A percentile compares a stretch with the other conserved stretches of the same genome.
Evolutionary conservation across 2,329 filamentous ascomycete species (phyloP).

Genomic region (Hyphodiscus sp.): DNA sequence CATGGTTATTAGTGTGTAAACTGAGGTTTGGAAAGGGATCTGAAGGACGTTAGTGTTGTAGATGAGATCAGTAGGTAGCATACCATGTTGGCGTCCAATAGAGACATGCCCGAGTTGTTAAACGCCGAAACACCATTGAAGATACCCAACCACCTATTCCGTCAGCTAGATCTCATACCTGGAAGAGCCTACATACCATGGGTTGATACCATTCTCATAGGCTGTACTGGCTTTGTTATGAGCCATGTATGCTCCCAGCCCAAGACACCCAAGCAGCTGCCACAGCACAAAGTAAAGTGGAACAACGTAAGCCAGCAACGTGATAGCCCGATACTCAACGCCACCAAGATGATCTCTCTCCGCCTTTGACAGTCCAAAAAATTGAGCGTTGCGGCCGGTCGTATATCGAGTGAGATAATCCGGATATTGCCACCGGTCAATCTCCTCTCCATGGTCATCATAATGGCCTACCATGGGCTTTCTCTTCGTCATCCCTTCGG

Average conservation of each 20-base stretch:
- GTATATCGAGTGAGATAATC: conserved; percentile 21
- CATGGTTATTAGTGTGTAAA: conserved; percentile 40
- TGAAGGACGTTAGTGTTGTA: conserved; percentile 1
- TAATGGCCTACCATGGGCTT: not conserved
- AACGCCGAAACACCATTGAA: conserved; percentile 65
- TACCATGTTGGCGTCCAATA: conserved; percentile 59
- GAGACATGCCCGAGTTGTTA: conserved; percentile 65
- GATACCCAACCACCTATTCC: conserved; percentile 51
- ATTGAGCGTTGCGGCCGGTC: conserved; percentile 47
- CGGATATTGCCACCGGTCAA: conserved; percentile 13
- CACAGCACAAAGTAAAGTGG: conserved; percentile 53
- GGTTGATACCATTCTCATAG: conserved; percentile 49
- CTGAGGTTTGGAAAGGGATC: conserved; percentile 36
- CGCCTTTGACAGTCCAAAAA: conserved; percentile 44
- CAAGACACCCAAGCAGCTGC: conserved; percentile 53
- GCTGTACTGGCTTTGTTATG: conserved; percentile 43
- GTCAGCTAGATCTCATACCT: not conserved
- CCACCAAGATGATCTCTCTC: conserved; percentile 55
- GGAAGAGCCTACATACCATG: conserved; percentile 39
- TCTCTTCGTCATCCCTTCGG: not conserved
- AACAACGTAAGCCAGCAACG: conserved; percentile 51
- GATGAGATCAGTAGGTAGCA: conserved; percentile 20
- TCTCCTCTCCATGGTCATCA: not conserved
- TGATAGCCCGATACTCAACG: conserved; percentile 57
- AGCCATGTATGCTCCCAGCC: conserved; percentile 55